A percentile compares a stretch with the other conserved stretches of the same genome.
These are phyloP conservation scores for Paspalum notatum DNA, from an alignment of 176 grass and related monocot genomes.

Conservation along the genomic window DNA sequence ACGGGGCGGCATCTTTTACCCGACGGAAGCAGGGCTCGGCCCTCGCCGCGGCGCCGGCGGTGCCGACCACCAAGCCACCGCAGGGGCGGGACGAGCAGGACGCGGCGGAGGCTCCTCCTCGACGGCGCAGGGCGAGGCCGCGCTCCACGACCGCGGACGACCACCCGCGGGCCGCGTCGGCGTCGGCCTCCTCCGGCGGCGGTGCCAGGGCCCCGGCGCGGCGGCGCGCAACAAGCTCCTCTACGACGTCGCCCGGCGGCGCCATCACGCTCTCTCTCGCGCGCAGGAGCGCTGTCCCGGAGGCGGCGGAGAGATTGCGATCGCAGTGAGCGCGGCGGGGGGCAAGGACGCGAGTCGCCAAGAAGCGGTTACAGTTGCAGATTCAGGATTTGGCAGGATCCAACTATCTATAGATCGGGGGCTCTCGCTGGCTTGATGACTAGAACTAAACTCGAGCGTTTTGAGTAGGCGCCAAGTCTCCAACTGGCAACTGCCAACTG, in stretches of 20 bases:
- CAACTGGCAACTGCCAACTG: no score
- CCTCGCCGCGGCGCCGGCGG: neutral
- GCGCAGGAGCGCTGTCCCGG: neutral
- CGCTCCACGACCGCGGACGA: slow-evolving; percentile 20
- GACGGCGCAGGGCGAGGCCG: slow-evolving; percentile 18
- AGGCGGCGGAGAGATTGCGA: neutral
- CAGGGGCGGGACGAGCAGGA: neutral
- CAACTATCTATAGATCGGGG: neutral
- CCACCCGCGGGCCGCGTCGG: neutral
- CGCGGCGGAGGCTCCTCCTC: neutral
- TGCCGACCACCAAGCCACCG: neutral
- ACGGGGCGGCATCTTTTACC: neutral
- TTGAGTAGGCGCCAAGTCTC: no score
- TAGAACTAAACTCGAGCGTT: neutral
- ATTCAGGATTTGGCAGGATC: neutral
- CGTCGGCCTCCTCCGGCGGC: neutral
- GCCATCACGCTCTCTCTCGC: neutral
- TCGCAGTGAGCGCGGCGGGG: neutral
- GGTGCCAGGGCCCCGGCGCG: no score
- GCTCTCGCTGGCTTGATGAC: neutral
- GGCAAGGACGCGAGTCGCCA: neutral
- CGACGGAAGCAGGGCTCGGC: neutral
- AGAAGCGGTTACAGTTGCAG: neutral
- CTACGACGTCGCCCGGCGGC: no score
- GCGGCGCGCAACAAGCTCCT: no score